Conservation (phyloP, 371 early-diverging fungal genomes). For the Rhizopus sp. region DNA sequence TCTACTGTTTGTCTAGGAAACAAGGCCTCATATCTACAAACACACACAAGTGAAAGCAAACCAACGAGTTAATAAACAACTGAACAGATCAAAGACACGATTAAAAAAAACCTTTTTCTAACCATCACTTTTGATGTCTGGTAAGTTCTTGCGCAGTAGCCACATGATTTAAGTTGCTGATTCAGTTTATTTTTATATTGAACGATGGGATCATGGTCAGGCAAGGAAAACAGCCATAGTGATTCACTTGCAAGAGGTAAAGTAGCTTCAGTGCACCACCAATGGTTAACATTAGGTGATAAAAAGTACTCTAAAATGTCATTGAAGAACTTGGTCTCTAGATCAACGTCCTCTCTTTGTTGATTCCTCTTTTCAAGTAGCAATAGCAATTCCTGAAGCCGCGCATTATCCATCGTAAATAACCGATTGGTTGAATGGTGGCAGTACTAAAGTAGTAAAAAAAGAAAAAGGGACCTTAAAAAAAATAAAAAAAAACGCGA, state of each 20-base stretch:
- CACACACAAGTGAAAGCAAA: background rate
- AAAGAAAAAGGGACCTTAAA: too few relatives aligned
- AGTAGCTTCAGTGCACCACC: constrained; percentile 43
- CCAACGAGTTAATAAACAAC: background rate
- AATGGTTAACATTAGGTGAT: constrained; percentile 30
- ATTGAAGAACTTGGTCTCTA: constrained; percentile 44
- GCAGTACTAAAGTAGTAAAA: too few relatives aligned
- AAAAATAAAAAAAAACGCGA: too few relatives aligned
- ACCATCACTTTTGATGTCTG: constrained; percentile 33
- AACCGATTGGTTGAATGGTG: too few relatives aligned
- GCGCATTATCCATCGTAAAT: background rate
- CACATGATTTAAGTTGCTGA: constrained; percentile 31
- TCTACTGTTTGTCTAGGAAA: constrained; percentile 39
- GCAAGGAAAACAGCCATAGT: constrained; percentile 49
- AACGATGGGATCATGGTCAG: constrained; percentile 41
- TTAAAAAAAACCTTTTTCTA: constrained; percentile 23
- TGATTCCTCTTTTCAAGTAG: constrained; percentile 21
- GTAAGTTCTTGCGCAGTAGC: constrained; percentile 32
- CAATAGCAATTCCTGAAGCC: constrained; percentile 14
- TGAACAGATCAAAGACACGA: background rate
- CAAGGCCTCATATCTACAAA: constrained; percentile 30
- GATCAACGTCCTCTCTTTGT: constrained; percentile 24
- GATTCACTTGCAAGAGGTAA: constrained; percentile 42
- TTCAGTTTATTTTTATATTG: constrained; percentile 43
- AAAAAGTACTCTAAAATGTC: constrained; percentile 37